Percentiles rank a stretch among this genome's conserved stretches.
Conservation (phyloP, 2,329 filamentous ascomycete species). For the Escovopsis weberi region DNA sequence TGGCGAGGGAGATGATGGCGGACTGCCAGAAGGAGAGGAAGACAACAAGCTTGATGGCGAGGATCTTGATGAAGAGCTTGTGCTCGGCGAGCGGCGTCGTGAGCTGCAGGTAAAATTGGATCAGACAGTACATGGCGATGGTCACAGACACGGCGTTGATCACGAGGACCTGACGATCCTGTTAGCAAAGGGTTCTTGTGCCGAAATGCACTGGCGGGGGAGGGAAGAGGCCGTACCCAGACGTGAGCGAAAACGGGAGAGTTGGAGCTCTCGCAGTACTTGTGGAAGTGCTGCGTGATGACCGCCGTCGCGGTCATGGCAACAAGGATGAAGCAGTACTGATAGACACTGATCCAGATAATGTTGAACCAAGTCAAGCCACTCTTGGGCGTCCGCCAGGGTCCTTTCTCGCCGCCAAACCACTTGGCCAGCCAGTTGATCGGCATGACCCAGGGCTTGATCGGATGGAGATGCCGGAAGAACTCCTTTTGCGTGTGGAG, state of each 20-base stretch:
- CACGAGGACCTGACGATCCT: constrained; percentile 35
- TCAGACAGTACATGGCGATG: constrained; percentile 76
- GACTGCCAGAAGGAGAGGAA: constrained; percentile 85
- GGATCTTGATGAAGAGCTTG: constrained; percentile 62
- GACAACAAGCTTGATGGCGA: constrained; percentile 81
- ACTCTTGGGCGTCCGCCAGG: constrained; percentile 60
- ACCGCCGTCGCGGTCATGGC: constrained; percentile 68
- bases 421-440: constrained; percentile 55
- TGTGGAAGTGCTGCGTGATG: constrained; percentile 49
- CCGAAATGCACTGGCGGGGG: neutral
- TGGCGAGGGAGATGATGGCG: constrained; percentile 34
- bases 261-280: constrained; percentile 68
- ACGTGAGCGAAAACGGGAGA: constrained; percentile 69
- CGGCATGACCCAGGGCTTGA: constrained; percentile 62
- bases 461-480: constrained; percentile 52
- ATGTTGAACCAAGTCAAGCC: constrained; percentile 87
- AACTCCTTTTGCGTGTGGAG: constrained; percentile 71
- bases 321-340: constrained; percentile 73
- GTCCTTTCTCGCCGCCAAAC: constrained; percentile 53
- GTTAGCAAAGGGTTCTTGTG: constrained; percentile 2
- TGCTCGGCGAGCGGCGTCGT: constrained; percentile 53
- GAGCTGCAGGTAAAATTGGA: constrained; percentile 76
- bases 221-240: constrained; percentile 42
- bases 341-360: constrained; percentile 69
- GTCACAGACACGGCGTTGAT: constrained; percentile 61